Percentiles rank a stretch among this genome's conserved stretches.
These are phyloP conservation scores for Ammopiptanthus mongolicus DNA, from an alignment of 306 rosid genomes.

Conservation along the genomic window DNA sequence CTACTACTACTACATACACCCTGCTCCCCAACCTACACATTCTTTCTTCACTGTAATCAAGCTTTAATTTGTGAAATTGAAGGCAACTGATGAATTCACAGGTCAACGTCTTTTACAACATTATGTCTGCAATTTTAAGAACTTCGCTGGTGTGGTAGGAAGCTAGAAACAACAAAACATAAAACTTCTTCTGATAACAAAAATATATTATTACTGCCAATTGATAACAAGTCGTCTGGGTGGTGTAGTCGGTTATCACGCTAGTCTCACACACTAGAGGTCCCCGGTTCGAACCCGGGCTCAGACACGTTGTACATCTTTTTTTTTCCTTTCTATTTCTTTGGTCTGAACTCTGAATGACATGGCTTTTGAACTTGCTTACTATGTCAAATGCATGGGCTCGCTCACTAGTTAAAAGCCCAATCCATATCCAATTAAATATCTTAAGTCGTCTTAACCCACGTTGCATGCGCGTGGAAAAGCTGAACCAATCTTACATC, in stretches of 20 bases:
- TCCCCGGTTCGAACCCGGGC: slow-evolving; percentile 86
- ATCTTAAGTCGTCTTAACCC: too few species aligned
- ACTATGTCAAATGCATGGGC: background rate
- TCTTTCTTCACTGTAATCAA: background rate
- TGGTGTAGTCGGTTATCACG: slow-evolving; percentile 86
- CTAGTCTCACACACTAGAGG: slow-evolving; percentile 88
- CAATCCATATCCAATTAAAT: background rate
- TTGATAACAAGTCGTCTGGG: slow-evolving; percentile 42
- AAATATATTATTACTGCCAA: too few species aligned
- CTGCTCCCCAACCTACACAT: background rate
- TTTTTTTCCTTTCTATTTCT: too few species aligned
- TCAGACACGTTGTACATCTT: slow-evolving; percentile 23
- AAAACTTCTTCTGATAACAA: too few species aligned
- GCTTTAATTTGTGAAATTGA: too few species aligned
- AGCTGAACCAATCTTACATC: background rate
- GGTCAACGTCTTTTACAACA: background rate
- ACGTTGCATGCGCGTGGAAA: background rate
- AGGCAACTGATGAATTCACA: background rate
- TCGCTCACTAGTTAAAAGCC: background rate
- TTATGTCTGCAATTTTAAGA: too few species aligned
- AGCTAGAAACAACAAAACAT: too few species aligned
- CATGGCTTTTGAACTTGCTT: too few species aligned
- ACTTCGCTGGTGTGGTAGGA: too few species aligned
- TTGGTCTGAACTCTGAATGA: too few species aligned
- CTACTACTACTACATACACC: background rate